Evolutionary conservation across 2,329 filamentous ascomycete species (phyloP), one percentile per base, ranked within the genome.

Genomic region (Malbranchea zuffiana): DNA sequence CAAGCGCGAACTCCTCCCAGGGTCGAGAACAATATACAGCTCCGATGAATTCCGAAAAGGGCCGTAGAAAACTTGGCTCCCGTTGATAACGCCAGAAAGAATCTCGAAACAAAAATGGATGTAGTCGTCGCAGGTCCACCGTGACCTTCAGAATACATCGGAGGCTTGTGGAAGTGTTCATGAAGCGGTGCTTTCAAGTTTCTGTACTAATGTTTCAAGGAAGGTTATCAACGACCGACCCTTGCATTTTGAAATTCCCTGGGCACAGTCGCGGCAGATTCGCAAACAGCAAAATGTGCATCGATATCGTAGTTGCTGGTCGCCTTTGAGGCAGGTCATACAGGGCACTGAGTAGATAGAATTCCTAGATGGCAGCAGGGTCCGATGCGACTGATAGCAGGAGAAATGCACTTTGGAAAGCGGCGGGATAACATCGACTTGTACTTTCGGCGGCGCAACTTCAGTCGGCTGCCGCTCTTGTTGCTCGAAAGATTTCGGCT

Each of bases 261-360:
- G 47, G 36, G 51, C 52, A 39, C 62, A 65, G 8, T 45, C 42
- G 4, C 42, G 50, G 37, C 62, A 65, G 24, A 65, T 51, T 4
- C 62, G 53, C 45, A 65, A 39, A 38, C 53, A 60, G 39, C 62
- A 65, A 34, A 62, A 65, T 6, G 58, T 55, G 42, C 62, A 65
- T 21, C 57, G 55, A 41, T 57, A 53, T 5, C 60, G 53, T 17
- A 54, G 46, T 41, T 63, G 54, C 4, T 50, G 54, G 36, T 64
- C 58, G 7, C 53, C 49, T 34, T 59, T 60, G 20, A 56, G 54
- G 42, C 62, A 65, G 4, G 59, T 56, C 60, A 64, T 63, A 46
- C 62, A 65, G 5, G 59, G 61, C 25, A 62, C 47, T 3, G 61
- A 50, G 45, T 59, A 56, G 54, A 58, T 57, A 33, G 51, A 45